A percentile compares a stretch with the other conserved stretches of the same genome.
Conservation (phyloP, 1,284 basidiomycete species). For the Ceratorhiza oryzae-sativae region DNA sequence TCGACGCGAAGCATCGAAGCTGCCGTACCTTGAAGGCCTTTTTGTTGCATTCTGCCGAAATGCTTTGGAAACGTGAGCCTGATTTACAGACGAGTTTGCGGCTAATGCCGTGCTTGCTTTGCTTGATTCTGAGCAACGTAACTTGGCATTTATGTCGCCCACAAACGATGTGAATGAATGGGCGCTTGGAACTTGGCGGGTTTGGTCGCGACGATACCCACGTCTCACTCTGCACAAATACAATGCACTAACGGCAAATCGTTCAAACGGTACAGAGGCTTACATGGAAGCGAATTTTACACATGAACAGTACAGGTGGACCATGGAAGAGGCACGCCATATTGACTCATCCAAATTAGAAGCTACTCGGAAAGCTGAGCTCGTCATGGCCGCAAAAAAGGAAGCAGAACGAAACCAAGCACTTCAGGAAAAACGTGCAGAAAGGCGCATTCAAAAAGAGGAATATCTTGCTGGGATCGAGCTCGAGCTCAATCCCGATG, state of each 20-base stretch:
- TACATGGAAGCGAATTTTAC: constrained; percentile 26
- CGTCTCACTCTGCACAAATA: constrained; percentile 8
- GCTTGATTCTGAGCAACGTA: constrained; percentile 45
- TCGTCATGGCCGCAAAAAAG: neutral
- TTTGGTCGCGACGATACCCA: constrained; percentile 22
- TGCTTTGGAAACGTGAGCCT: constrained; percentile 48
- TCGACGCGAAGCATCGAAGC: constrained; percentile 3
- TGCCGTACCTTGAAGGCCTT: constrained; percentile 46
- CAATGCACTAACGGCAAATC: constrained; percentile 23
- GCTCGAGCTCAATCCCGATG: neutral
- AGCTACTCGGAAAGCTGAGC: neutral
- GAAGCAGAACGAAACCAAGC: constrained; percentile 1
- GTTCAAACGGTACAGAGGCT: constrained; percentile 1
- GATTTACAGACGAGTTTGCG: constrained; percentile 44
- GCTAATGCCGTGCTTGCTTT: constrained; percentile 39
- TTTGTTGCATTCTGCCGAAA: constrained; percentile 48
- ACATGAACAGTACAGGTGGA: constrained; percentile 12
- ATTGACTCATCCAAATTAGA: constrained; percentile 16
- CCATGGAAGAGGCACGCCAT: neutral
- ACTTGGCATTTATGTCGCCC: constrained; percentile 48
- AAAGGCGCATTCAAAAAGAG: constrained; percentile 1
- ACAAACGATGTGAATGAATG: constrained; percentile 54
- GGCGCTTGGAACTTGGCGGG: constrained; percentile 45
- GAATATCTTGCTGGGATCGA: constrained; percentile 1
- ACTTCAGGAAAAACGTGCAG: constrained; percentile 1